Evolutionary conservation across 208 protist genomes (phyloP), one percentile per base, ranked within the genome.

Genomic region (Trypanosoma mega): DNA sequence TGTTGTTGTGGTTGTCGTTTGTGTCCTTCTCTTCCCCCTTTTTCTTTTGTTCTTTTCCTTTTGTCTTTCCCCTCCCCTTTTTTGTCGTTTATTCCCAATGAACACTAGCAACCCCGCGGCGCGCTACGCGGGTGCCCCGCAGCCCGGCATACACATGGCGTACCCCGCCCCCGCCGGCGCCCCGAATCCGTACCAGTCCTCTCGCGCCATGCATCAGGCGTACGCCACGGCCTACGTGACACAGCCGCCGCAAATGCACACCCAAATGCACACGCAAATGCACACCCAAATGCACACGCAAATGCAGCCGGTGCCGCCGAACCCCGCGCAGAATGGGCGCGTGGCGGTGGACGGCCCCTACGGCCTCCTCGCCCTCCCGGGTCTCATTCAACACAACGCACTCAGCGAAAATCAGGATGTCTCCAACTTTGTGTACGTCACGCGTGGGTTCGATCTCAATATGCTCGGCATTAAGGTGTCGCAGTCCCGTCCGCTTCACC

Each of bases 361-460:
- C 49, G 85, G 85, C 1, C 66, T 92, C 44, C 60, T 80, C 39
- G 65, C 72, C 11, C 76, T 92, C 5, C 58, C 51, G 18, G 63
- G 65, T 18, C 77, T 56, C 56, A 78, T 39, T 61, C 76, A 50
- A 39, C 66, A 82, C 34, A 64, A 72, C 0, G n/a, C 74, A 20
- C 74, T 69, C 34, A 63, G 80, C 39, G 59, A 78, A 41, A 68
- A 77, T 14, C 60, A 67, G 5, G 86, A 93, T 29, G 61, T 76
- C 36, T 54, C 71, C 1, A 82, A 85, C 46, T 82, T 89, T 29
- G 49, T 74, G n/a, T 87, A 79, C 47, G 49, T 94, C 30, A 85
- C 74, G n/a, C 78, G 78, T 11, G 87, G 87, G 26, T 88, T 94
- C 57, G 80, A 94, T 41, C 71, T 91, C 34, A 82, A 68, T 14